Evolutionary conservation across 2,329 filamentous ascomycete species (phyloP).

Genomic region (Neonectria punicea): DNA sequence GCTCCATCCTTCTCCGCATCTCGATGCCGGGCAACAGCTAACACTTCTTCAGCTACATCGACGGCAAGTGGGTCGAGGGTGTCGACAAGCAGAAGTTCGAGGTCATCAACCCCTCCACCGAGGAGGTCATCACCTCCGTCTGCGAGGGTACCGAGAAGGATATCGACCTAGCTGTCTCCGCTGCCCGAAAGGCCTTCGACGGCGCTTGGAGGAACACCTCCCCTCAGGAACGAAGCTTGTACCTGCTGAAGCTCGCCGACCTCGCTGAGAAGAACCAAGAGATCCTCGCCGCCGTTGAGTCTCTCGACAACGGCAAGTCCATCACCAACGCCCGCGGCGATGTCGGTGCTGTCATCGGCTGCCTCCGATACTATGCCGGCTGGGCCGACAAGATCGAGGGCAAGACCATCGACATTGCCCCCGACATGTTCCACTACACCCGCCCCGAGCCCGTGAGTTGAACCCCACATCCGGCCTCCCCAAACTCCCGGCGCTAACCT

Average conservation of each 20-base stretch:
- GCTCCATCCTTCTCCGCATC: not conserved
- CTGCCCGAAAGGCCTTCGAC: conserved; percentile 87
- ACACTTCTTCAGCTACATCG: conserved; percentile 75
- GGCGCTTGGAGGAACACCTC: conserved; percentile 74
- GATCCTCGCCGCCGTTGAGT: conserved; percentile 82
- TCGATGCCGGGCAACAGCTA: not conserved
- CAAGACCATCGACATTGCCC: conserved; percentile 83
- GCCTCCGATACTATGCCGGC: conserved; percentile 80
- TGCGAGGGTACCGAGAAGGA: conserved; percentile 90
- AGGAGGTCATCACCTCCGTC: conserved; percentile 86
- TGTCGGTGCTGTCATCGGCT: conserved; percentile 72
- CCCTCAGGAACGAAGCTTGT: conserved; percentile 75
- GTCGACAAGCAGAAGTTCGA: conserved; percentile 92
- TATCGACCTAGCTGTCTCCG: conserved; percentile 80
- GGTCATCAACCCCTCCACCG: conserved; percentile 87
- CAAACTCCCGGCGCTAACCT: conserved; percentile 24
- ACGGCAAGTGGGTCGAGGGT: conserved; percentile 85
- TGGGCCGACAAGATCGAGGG: conserved; percentile 94
- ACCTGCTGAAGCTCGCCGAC: conserved; percentile 81
- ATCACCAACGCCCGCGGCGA: conserved; percentile 81
- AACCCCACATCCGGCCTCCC: not conserved
- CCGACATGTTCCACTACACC: conserved; percentile 87
- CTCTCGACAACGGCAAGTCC: conserved; percentile 89
- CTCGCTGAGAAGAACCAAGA: conserved; percentile 82
- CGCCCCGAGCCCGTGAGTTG: conserved; percentile 73